phyloP scores from a whole-genome alignment of 2,329 filamentous ascomycete genomes.

The Blastomyces emzantsi region DNA sequence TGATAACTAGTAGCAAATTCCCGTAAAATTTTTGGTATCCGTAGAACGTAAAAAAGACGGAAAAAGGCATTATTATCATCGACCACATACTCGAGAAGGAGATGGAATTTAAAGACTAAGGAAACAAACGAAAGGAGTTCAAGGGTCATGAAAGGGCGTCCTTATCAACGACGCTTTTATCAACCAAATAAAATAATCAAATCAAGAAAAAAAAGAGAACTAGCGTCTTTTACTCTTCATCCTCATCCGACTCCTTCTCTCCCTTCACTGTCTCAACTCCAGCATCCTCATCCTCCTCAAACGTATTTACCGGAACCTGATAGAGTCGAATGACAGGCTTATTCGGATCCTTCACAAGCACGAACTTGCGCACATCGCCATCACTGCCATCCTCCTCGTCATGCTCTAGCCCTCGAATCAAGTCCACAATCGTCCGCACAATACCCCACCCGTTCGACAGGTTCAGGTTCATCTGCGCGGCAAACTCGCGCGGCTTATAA shows the following conservation, averaged over 20 bases:
- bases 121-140: slow-evolving; percentile 2
- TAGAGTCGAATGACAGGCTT: slow-evolving; percentile 92
- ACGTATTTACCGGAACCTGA: slow-evolving; percentile 75
- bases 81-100: neutral
- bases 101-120: slow-evolving; percentile 10
- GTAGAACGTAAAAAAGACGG: slow-evolving; percentile 13
- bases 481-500: slow-evolving; percentile 97
- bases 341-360: slow-evolving; percentile 79
- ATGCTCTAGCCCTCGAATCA: slow-evolving; percentile 41
- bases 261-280: slow-evolving; percentile 46
- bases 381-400: slow-evolving; percentile 25
- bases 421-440: slow-evolving; percentile 93
- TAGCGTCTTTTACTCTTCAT: slow-evolving; percentile 41
- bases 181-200: slow-evolving; percentile 2
- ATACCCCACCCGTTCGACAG: slow-evolving; percentile 98
- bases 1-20: too few relatives aligned
- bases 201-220: slow-evolving; percentile 17
- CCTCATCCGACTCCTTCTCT: slow-evolving; percentile 47
- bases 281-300: slow-evolving; percentile 77
- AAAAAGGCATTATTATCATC: slow-evolving; percentile 8
- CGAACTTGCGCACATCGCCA: slow-evolving; percentile 39
- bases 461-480: slow-evolving; percentile 94
- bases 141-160: neutral
- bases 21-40: slow-evolving; percentile 3
- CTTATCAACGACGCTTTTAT: slow-evolving; percentile 8